A percentile compares a stretch with the other conserved stretches of the same genome.
Conservation (phyloP, 2,329 filamentous ascomycete species). For the Trichoderma cornu-damae region DNA sequence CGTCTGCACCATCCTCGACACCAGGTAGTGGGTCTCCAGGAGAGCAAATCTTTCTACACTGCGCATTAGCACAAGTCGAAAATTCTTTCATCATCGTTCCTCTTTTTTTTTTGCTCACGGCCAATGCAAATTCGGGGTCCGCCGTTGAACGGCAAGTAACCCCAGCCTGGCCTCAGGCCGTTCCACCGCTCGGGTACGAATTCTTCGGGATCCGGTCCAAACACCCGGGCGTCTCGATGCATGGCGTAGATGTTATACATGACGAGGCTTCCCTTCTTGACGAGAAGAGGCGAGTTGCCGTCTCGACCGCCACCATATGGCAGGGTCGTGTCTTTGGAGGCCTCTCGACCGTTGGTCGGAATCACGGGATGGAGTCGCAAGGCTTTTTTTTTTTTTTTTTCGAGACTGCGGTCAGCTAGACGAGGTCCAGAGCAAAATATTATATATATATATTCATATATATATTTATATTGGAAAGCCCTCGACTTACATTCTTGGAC, state of each 20-base stretch:
- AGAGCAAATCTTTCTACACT: slow-evolving; percentile 34
- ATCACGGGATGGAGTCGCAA: slow-evolving; percentile 49
- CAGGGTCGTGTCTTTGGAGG: slow-evolving; percentile 41
- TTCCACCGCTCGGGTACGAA: slow-evolving; percentile 41
- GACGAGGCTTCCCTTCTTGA: slow-evolving; percentile 43
- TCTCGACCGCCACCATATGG: slow-evolving; percentile 49
- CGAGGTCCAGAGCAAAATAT: neutral
- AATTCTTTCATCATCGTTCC: too few species aligned
- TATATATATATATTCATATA: too few species aligned
- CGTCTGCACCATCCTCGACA: slow-evolving; percentile 34
- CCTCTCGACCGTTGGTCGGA: slow-evolving; percentile 41
- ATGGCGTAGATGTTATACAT: slow-evolving; percentile 41
- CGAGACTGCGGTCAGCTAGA: neutral
- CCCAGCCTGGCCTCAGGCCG: slow-evolving; percentile 37
- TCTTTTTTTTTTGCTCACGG: slow-evolving; percentile 34
- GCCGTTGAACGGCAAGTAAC: slow-evolving; percentile 43
- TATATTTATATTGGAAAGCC: too few species aligned
- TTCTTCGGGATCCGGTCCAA: slow-evolving; percentile 34
- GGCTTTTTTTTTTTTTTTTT: too few species aligned
- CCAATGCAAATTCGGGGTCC: slow-evolving; percentile 43
- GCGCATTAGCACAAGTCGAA: slow-evolving; percentile 7
- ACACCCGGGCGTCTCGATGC: slow-evolving; percentile 36
- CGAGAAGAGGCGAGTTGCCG: slow-evolving; percentile 43
- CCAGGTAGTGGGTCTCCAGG: slow-evolving; percentile 32
- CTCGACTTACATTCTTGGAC: slow-evolving; percentile 50